Evolutionary conservation across 2,329 filamentous ascomycete genomes (phyloP).

Genomic region (Alternaria brassicicola): DNA sequence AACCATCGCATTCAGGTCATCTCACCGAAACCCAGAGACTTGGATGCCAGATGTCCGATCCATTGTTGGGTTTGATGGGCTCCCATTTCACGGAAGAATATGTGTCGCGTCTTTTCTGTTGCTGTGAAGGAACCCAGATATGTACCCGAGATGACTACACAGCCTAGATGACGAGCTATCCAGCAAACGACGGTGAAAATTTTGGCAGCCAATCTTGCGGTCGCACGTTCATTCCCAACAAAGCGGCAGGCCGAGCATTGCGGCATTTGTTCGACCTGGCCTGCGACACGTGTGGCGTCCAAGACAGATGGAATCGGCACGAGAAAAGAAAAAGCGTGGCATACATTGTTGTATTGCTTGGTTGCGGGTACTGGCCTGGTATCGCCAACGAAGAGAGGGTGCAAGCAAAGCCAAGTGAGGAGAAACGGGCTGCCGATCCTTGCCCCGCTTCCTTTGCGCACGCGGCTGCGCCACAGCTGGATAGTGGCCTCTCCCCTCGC

Average conservation of each 20-base stretch:
- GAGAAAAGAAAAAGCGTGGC: constrained; percentile 11
- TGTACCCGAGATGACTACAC: not conserved
- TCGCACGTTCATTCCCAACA: not conserved
- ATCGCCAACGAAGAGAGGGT: constrained; percentile 22
- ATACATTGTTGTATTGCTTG: constrained; percentile 19
- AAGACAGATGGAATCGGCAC: not conserved
- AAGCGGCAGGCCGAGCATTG: not conserved
- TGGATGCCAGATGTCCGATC: not conserved
- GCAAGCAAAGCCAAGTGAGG: constrained; percentile 16
- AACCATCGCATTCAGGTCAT: not conserved
- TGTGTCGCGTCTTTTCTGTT: not conserved
- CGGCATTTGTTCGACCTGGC: constrained; percentile 1
- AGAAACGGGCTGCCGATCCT: constrained; percentile 15
- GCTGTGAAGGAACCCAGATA: not conserved
- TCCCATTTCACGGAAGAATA: not conserved
- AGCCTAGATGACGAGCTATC: not conserved
- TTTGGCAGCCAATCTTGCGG: not conserved
- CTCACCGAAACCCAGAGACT: not conserved
- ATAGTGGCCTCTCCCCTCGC: constrained; percentile 21
- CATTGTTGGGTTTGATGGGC: not conserved
- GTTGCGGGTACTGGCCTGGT: constrained; percentile 3
- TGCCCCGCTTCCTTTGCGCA: constrained; percentile 36
- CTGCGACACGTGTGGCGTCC: not conserved
- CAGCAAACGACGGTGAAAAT: not conserved
- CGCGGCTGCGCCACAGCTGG: constrained; percentile 35